Percentiles rank a stretch among this genome's conserved stretches.
phyloP scores from a whole-genome alignment of 176 grass and related monocot genomes.

The Thinopyrum elongatum region DNA sequence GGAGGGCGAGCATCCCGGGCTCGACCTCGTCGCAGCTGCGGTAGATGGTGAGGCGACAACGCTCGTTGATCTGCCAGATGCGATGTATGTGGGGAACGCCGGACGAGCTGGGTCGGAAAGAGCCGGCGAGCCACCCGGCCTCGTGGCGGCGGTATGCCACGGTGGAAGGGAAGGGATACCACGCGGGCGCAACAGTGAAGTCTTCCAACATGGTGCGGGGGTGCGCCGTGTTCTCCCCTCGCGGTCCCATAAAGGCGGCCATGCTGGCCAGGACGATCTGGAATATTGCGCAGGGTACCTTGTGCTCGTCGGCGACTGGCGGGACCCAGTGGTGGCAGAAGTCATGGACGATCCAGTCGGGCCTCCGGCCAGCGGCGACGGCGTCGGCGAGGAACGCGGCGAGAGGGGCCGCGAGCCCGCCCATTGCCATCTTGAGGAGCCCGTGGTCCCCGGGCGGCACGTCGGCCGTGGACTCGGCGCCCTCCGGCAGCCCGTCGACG shows the following conservation, averaged over 20 bases:
- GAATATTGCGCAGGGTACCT: background rate
- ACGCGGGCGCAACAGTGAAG: background rate
- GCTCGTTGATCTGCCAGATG: background rate
- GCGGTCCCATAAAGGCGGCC: slow-evolving; percentile 30
- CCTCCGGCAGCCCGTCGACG: background rate
- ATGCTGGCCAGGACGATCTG: background rate
- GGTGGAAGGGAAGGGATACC: background rate
- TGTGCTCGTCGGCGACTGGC: background rate
- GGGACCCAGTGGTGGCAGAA: too few relatives aligned
- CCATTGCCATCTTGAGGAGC: too few relatives aligned
- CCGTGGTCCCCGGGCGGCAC: too few relatives aligned
- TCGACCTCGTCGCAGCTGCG: slow-evolving; percentile 46
- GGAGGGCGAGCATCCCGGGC: slow-evolving; percentile 10
- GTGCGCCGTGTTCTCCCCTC: background rate
- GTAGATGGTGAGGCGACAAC: slow-evolving; percentile 27
- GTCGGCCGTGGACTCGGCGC: too few relatives aligned
- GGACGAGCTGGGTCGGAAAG: background rate
- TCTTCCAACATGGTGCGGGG: background rate
- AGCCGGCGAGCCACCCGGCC: background rate
- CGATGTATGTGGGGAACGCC: background rate
- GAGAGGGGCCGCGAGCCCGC: too few relatives aligned
- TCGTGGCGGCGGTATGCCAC: slow-evolving; percentile 42
- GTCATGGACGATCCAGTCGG: too few relatives aligned
- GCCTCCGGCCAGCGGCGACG: too few relatives aligned
- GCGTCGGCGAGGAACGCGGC: too few relatives aligned